These are phyloP conservation scores for Hippophae gyantsensis DNA, from an alignment of 306 rosid genomes.

Conservation along the genomic window DNA sequence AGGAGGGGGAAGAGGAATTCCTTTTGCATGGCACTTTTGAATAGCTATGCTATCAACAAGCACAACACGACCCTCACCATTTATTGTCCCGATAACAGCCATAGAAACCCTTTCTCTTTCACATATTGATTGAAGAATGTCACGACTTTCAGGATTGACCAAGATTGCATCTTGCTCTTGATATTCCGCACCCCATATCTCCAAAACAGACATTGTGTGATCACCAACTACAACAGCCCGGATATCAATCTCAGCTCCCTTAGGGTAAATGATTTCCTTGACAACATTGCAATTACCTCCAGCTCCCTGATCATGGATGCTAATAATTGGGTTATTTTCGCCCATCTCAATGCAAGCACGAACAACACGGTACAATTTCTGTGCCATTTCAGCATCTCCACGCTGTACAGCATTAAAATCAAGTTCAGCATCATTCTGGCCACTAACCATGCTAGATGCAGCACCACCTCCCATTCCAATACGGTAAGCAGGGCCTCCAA, in stretches of 20 bases:
- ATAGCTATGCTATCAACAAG: slow-evolving; percentile 61
- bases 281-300: slow-evolving; percentile 89
- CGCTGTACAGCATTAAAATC: slow-evolving; percentile 96
- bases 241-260: slow-evolving; percentile 66
- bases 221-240: slow-evolving; percentile 73
- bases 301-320: slow-evolving; percentile 92
- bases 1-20: slow-evolving; percentile 60
- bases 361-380: slow-evolving; percentile 79
- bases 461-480: slow-evolving; percentile 98
- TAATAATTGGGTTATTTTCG: slow-evolving; percentile 67
- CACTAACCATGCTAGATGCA: slow-evolving; percentile 96
- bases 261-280: slow-evolving; percentile 70
- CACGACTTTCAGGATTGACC: slow-evolving; percentile 68
- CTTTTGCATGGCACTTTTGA: slow-evolving; percentile 31
- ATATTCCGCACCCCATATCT: slow-evolving; percentile 95
- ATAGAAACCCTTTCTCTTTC: slow-evolving; percentile 73
- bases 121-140: slow-evolving; percentile 58
- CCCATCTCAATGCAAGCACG: slow-evolving; percentile 95
- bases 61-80: slow-evolving; percentile 62
- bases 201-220: slow-evolving; percentile 83
- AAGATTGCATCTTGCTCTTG: slow-evolving; percentile 89
- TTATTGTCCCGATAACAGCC: slow-evolving; percentile 83
- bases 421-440: slow-evolving; percentile 88
- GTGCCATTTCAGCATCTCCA: slow-evolving; percentile 98
- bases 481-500: slow-evolving; percentile 97